These are phyloP conservation scores for Chaetomium sp. DNA, from an alignment of 2,329 filamentous ascomycete species.

Conservation along the genomic window DNA sequence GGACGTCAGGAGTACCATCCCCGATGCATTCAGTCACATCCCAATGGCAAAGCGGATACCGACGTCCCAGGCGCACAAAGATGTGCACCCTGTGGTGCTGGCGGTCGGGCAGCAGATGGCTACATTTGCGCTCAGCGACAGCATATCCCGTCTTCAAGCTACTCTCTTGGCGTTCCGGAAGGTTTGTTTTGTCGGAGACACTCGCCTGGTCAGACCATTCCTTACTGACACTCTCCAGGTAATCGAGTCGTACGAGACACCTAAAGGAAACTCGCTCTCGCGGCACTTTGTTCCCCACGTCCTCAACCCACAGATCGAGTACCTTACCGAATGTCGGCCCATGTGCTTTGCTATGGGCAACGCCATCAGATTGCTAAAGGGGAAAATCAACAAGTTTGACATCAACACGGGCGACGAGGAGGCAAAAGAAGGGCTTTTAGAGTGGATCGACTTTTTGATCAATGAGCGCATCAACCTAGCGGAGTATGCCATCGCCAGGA, in stretches of 20 bases:
- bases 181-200: slow-evolving; percentile 38
- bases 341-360: slow-evolving; percentile 97
- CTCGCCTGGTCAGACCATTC: too few species aligned
- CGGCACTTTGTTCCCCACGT: slow-evolving; percentile 88
- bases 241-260: slow-evolving; percentile 87
- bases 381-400: slow-evolving; percentile 84
- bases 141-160: slow-evolving; percentile 78
- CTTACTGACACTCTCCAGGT: slow-evolving; percentile 47
- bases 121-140: slow-evolving; percentile 81
- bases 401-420: slow-evolving; percentile 75
- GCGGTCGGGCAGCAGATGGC: slow-evolving; percentile 85
- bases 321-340: slow-evolving; percentile 86
- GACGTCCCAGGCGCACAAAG: slow-evolving; percentile 56
- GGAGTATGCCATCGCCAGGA: slow-evolving; percentile 75
- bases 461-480: slow-evolving; percentile 83
- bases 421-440: slow-evolving; percentile 71
- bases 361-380: slow-evolving; percentile 88
- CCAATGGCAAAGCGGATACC: slow-evolving; percentile 57
- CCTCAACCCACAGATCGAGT: slow-evolving; percentile 91
- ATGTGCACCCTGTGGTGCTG: slow-evolving; percentile 81
- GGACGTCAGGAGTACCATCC: slow-evolving; percentile 58
- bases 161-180: slow-evolving; percentile 86
- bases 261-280: slow-evolving; percentile 73
- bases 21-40: slow-evolving; percentile 75
- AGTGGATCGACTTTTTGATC: slow-evolving; percentile 83